Evolutionary conservation across 1,284 basidiomycete genomes (phyloP).

Genomic region (Filobasidium uniguttulatum): DNA sequence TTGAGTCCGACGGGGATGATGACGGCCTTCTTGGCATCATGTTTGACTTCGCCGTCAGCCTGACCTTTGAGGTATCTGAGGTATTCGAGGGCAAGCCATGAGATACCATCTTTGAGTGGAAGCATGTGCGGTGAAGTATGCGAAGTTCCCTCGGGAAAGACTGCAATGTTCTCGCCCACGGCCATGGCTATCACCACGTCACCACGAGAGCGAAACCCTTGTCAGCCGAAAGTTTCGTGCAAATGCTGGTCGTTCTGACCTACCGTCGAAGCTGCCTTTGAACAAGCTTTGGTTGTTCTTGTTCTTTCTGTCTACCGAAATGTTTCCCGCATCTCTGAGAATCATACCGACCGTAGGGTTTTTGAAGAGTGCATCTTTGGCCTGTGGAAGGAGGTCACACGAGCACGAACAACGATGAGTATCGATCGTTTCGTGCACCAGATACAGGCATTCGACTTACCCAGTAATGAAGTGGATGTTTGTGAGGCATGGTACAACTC

Average conservation of each 20-base stretch:
- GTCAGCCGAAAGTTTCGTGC: too few relatives aligned
- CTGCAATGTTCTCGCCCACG: slow-evolving; percentile 62
- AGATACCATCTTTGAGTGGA: slow-evolving; percentile 88
- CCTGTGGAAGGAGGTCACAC: slow-evolving; percentile 19
- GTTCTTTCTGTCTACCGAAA: slow-evolving; percentile 84
- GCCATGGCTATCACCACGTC: slow-evolving; percentile 44
- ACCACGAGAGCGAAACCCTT: neutral
- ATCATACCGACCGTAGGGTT: slow-evolving; percentile 60
- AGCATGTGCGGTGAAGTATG: slow-evolving; percentile 77
- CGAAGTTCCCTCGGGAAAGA: slow-evolving; percentile 76
- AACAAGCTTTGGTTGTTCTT: slow-evolving; percentile 84
- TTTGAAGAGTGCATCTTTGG: slow-evolving; percentile 51
- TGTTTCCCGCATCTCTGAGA: slow-evolving; percentile 79
- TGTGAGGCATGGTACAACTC: slow-evolving; percentile 32
- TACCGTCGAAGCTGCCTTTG: slow-evolving; percentile 65
- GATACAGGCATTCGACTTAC: slow-evolving; percentile 46
- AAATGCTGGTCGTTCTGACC: too few relatives aligned
- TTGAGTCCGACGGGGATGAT: slow-evolving; percentile 79
- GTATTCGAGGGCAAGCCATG: slow-evolving; percentile 90
- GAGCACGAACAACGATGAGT: neutral
- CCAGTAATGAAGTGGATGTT: slow-evolving; percentile 69
- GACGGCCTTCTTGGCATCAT: slow-evolving; percentile 38
- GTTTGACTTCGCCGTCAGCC: slow-evolving; percentile 36
- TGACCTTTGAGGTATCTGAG: slow-evolving; percentile 53
- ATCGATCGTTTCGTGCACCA: neutral